These are phyloP conservation scores for Cystofilobasidium ferigula DNA, from an alignment of 768 basidiomycete species.

Conservation along the genomic window DNA sequence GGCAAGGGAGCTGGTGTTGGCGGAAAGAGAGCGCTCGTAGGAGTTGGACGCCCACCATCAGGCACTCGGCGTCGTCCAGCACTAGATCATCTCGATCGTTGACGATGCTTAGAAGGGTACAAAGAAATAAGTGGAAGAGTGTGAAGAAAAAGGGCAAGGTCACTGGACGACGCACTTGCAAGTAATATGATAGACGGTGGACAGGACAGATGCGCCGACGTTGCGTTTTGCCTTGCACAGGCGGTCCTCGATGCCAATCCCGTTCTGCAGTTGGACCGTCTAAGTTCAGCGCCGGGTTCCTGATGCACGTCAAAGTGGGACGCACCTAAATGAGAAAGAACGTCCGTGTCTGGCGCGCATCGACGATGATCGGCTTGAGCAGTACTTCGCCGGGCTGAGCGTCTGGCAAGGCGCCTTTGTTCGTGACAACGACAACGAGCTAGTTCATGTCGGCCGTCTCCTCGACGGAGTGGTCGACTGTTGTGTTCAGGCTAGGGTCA, in stretches of 20 bases:
- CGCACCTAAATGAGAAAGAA: slow-evolving; percentile 45
- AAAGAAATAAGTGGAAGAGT: not conserved
- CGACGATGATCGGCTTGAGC: slow-evolving; percentile 41
- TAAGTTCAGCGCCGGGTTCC: slow-evolving; percentile 20
- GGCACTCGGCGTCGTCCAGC: slow-evolving; percentile 23
- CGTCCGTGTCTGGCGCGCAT: slow-evolving; percentile 41
- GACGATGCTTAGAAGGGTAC: slow-evolving; percentile 8
- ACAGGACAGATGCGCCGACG: slow-evolving; percentile 32
- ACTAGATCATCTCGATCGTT: slow-evolving; percentile 23
- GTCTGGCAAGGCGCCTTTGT: slow-evolving; percentile 65
- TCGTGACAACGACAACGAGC: slow-evolving; percentile 55
- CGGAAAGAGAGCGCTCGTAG: not conserved
- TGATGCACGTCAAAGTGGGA: not conserved
- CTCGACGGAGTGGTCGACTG: slow-evolving; percentile 51
- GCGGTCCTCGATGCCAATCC: slow-evolving; percentile 58
- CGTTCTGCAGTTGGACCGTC: slow-evolving; percentile 48
- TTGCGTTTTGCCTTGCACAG: slow-evolving; percentile 45
- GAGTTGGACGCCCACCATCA: slow-evolving; percentile 21
- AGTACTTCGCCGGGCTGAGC: slow-evolving; percentile 49
- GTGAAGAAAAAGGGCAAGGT: not conserved
- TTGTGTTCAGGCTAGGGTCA: not conserved
- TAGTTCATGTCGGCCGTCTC: slow-evolving; percentile 55
- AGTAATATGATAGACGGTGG: slow-evolving; percentile 10
- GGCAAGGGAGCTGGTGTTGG: not conserved
- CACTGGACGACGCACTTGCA: not conserved